These are phyloP conservation scores for Fusarium ramigenum DNA, from an alignment of 2,329 filamentous ascomycete species.

Conservation along the genomic window DNA sequence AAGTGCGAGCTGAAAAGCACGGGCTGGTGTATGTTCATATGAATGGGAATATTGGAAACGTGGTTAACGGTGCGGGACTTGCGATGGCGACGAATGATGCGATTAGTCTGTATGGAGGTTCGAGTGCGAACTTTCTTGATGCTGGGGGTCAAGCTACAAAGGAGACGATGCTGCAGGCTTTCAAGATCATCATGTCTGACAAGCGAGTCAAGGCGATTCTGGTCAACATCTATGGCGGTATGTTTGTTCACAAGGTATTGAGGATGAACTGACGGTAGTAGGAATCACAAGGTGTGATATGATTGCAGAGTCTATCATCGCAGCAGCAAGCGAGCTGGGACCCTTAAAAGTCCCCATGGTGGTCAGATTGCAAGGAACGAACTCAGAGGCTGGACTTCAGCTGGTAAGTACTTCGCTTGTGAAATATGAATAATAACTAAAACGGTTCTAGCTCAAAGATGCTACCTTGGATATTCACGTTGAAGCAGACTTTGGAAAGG, in stretches of 20 bases:
- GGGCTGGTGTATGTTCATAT: constrained; percentile 83
- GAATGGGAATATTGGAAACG: constrained; percentile 74
- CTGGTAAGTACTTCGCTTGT: constrained; percentile 45
- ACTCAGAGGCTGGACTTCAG: constrained; percentile 52
- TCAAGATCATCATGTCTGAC: constrained; percentile 78
- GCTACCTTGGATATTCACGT: constrained; percentile 49
- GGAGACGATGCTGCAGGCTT: constrained; percentile 80
- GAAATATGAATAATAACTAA: background rate
- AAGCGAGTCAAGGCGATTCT: constrained; percentile 73
- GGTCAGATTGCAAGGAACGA: constrained; percentile 59
- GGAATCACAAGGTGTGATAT: constrained; percentile 61
- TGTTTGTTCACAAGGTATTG: background rate
- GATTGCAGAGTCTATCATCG: constrained; percentile 60
- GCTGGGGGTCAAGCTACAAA: constrained; percentile 89
- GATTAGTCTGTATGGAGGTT: constrained; percentile 72
- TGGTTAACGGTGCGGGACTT: constrained; percentile 89
- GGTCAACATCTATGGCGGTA: constrained; percentile 65
- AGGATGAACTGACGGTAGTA: constrained; percentile 21
- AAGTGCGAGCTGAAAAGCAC: constrained; percentile 57
- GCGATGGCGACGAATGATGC: constrained; percentile 93
- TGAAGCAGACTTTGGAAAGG: constrained; percentile 52
- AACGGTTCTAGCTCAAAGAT: constrained; percentile 44
- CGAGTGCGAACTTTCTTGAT: constrained; percentile 85
- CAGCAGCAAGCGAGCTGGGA: constrained; percentile 50
- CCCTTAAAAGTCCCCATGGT: constrained; percentile 55